Evolutionary conservation across 176 grass and related monocot genomes (phyloP).

Genomic region (Carex parvula): DNA sequence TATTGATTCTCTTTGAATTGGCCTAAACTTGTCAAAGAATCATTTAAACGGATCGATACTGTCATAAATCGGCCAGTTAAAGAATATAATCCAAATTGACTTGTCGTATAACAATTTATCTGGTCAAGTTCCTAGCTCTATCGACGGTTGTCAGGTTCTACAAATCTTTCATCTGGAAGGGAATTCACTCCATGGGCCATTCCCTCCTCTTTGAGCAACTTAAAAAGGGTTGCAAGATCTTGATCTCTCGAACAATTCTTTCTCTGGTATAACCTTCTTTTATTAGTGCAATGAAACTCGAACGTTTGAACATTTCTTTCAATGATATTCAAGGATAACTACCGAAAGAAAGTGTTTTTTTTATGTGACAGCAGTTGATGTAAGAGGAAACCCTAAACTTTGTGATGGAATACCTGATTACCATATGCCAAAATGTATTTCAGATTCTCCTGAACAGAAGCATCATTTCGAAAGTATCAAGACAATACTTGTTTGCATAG

Average conservation of each 20-base stretch:
- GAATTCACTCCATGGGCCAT: slow-evolving; percentile 40
- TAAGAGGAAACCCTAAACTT: slow-evolving; percentile 22
- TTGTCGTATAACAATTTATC: slow-evolving; percentile 37
- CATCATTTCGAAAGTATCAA: not conserved
- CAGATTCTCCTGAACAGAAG: not conserved
- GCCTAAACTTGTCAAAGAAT: slow-evolving; percentile 36
- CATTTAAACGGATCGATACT: slow-evolving; percentile 36
- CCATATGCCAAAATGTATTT: slow-evolving; percentile 21
- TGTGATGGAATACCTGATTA: slow-evolving; percentile 25
- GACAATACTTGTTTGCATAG: slow-evolving; percentile 1
- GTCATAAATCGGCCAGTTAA: slow-evolving; percentile 22
- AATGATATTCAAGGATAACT: slow-evolving; percentile 46
- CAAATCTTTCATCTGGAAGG: slow-evolving; percentile 21
- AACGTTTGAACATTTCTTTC: slow-evolving; percentile 43
- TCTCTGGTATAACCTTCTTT: slow-evolving; percentile 32
- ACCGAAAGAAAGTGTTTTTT: slow-evolving; percentile 37
- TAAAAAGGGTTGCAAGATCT: slow-evolving; percentile 34
- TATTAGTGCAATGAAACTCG: slow-evolving; percentile 15
- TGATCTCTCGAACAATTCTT: slow-evolving; percentile 33
- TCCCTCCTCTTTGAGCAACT: slow-evolving; percentile 5
- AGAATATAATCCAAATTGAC: slow-evolving; percentile 17
- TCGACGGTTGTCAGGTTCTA: slow-evolving; percentile 33
- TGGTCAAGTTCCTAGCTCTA: slow-evolving; percentile 39
- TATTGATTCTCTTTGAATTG: slow-evolving; percentile 17
- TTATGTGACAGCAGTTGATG: slow-evolving; percentile 22